Base-by-base conservation (phyloP, 352 stramenopile genomes). In the Phytophthora colocasiae region DNA sequence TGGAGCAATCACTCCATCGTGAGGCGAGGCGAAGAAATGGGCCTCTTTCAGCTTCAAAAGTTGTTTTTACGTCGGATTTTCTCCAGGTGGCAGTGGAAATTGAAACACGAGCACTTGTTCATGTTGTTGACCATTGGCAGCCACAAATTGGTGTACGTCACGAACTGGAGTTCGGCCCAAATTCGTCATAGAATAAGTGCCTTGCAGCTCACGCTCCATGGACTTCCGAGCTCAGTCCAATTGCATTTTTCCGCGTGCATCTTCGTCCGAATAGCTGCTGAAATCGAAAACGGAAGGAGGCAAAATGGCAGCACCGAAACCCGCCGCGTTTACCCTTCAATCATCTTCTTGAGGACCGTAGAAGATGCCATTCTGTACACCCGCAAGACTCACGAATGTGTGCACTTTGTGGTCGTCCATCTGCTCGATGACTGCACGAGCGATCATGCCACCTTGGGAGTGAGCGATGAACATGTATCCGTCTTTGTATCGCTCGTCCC, bases 341-440 rank as follows among this genome's bases (percentile, higher is more conserved):
- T 27, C 8, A 69, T 38, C 43, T 62, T 69, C 49, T 85, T 71
- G 17, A 73, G 75, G 14, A 2, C 69, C 71, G 29, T 77, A 77
- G 45, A 86, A 84, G 43, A 77, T 63, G 32, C 75, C 78, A 58
- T 82, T 82, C 36, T 82, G 72, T 0, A 67, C 53, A 8, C 71
- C 75, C 0, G 71, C 77, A 3, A 73, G 49, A 36, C 65, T 81
- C 50, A 86, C 71, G 49, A 75, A 71, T 17, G 53, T 67, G 12
- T 71, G 61, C 3, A 72, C 70, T 14, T 79, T 73, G 67, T 87
- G 78, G 49, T 84, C 72, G 45, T 87, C 73, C 78, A 80, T 81
- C 17, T 75, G 55, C 58, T 87, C 78, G 39, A 84, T 62, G 12
- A 84, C 75, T 4, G 61, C 68, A 4, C 78, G 73, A 8, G 67